Evolutionary conservation across 192 early-diverging fungal genomes (phyloP).

Genomic region (Coemansia aciculifera): DNA sequence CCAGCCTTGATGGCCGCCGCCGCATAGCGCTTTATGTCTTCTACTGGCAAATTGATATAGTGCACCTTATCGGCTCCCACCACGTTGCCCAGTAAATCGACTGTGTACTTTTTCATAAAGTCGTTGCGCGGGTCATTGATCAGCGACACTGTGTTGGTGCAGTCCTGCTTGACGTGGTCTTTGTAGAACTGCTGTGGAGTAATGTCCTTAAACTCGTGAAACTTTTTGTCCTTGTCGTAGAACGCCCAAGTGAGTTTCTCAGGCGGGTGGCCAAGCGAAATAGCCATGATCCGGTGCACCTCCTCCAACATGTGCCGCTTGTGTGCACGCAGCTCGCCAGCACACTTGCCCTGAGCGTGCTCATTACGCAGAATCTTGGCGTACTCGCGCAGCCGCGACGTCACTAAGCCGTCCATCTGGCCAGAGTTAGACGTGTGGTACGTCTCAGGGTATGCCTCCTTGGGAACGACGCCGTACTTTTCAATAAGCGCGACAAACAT

Average conservation of each 20-base stretch:
- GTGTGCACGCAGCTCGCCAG: conserved; percentile 46
- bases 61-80: conserved; percentile 64
- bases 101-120: conserved; percentile 64
- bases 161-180: conserved; percentile 61
- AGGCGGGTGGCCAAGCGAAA: conserved; percentile 73
- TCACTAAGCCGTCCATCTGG: conserved; percentile 63
- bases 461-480: conserved; percentile 76
- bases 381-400: conserved; percentile 67
- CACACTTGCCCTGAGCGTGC: conserved; percentile 47
- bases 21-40: conserved; percentile 61
- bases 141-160: conserved; percentile 63
- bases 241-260: conserved; percentile 67
- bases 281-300: conserved; percentile 68
- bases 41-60: conserved; percentile 65
- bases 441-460: conserved; percentile 66
- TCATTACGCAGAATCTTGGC: conserved; percentile 62
- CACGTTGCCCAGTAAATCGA: conserved; percentile 73
- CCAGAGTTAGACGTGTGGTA: conserved; percentile 63
- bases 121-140: conserved; percentile 76
- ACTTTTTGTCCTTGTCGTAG: conserved; percentile 73
- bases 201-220: conserved; percentile 55
- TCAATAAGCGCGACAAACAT: conserved; percentile 76
- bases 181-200: conserved; percentile 67
- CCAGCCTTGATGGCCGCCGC: conserved; percentile 60
- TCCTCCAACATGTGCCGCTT: conserved; percentile 67